Base-by-base conservation (phyloP, 176 grass and related monocot genomes). In the Aechmea fasciata region DNA sequence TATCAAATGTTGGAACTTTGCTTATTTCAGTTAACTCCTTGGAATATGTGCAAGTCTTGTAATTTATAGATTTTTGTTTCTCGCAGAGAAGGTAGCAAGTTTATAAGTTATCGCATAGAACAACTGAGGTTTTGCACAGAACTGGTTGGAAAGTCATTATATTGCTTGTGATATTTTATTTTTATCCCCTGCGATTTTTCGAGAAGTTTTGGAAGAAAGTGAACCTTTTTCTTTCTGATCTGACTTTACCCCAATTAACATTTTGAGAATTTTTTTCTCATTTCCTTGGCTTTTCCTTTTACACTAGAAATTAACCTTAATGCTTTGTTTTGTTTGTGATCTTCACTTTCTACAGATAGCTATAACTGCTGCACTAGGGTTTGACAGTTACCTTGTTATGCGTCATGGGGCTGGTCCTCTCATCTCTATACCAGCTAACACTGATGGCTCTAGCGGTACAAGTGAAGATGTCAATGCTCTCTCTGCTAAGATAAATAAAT, bases 301-400 rank as follows among this genome's bases (percentile, higher is more conserved):
- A 22, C 17, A n/a, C 57, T 47, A 76, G n/a, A 17, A 18, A 29
- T 79, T 76, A 22, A 48, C 20, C 75, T 61, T 50, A 77, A 75
- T 63, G 67, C 73, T 74, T 71, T 82, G 67, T 79, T 84, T 15
- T 15, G 48, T 57, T 73, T 61, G 55, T 18, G 55, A 61, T 61
- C 55, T 61, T 67, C 67, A 15, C 49, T 70, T 49, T 65, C 47
- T 55, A 73, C 83, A 96, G 93, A 87, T 96, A 73, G 81, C 89
- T 63, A 92, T 96, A 47, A 96, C 93, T 25, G 81, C 93, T 78
- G 93, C 93, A 69, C 70, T 96, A 73, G 93, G 93, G 25, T 97
- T 92, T 72, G 93, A 97, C 79, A 92, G 89, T 85, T 92, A 92
- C 69, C 84, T 97, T 78, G 93, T 89, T 41, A 97, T 92, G 93